A percentile compares a stretch with the other conserved stretches of the same genome.
Evolutionary conservation across 2,329 filamentous ascomycete species (phyloP).

Genomic region (Plenodomus tracheiphilus): DNA sequence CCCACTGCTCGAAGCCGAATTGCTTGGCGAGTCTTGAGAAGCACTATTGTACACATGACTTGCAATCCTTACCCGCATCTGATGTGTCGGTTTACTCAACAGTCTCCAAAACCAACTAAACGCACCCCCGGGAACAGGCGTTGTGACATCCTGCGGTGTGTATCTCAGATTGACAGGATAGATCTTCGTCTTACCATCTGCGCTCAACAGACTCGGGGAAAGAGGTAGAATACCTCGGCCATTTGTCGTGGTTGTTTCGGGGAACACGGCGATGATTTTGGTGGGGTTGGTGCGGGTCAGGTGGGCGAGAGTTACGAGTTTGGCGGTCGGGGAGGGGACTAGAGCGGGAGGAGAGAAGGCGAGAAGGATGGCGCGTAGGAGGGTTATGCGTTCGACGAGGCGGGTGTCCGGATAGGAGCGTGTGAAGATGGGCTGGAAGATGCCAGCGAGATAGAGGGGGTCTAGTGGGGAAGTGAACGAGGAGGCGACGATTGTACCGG

Average conservation of each 20-base stretch:
- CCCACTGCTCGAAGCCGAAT: constrained; percentile 5
- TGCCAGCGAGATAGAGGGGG: constrained; percentile 87
- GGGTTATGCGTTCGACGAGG: constrained; percentile 74
- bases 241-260: constrained; percentile 93
- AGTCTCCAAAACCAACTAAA: constrained; percentile 80
- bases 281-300: constrained; percentile 70
- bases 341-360: constrained; percentile 66
- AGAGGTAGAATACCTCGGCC: constrained; percentile 86
- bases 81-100: constrained; percentile 81
- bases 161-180: constrained; percentile 92
- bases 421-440: constrained; percentile 96
- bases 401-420: constrained; percentile 75
- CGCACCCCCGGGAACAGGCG: constrained; percentile 78
- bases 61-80: constrained; percentile 87
- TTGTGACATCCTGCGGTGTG: constrained; percentile 85
- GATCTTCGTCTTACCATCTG: constrained; percentile 70
- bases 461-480: constrained; percentile 94
- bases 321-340: constrained; percentile 34
- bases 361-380: constrained; percentile 73
- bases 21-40: constrained; percentile 19
- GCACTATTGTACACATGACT: constrained; percentile 61
- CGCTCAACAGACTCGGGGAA: constrained; percentile 73
- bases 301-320: constrained; percentile 42
- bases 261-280: constrained; percentile 82
- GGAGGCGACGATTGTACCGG: constrained; percentile 81